These are phyloP conservation scores for Apiospora pterosperma DNA, from an alignment of 2,329 filamentous ascomycete species.

Conservation along the genomic window DNA sequence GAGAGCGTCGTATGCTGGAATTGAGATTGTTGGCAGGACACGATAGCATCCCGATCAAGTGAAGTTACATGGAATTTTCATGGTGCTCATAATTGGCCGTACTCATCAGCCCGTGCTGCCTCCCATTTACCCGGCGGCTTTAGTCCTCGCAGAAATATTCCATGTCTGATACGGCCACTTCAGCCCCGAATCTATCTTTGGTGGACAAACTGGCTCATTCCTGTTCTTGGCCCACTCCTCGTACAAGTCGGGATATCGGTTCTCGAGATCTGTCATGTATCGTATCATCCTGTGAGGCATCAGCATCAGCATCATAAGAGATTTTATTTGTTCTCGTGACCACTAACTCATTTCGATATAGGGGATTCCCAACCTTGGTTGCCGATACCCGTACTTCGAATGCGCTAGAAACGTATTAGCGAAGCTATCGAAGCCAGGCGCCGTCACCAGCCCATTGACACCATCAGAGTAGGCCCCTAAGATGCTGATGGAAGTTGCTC, in stretches of 20 bases:
- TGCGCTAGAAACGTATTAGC: background rate
- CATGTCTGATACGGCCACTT: background rate
- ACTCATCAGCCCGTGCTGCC: too few relatives aligned
- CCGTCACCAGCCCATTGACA: background rate
- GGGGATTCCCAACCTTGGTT: background rate
- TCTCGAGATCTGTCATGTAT: slow-evolving; percentile 2
- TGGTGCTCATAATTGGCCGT: too few relatives aligned
- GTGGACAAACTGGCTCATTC: background rate
- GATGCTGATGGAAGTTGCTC: background rate
- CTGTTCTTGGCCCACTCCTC: slow-evolving; percentile 7
- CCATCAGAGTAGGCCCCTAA: background rate
- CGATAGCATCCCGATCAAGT: too few relatives aligned
- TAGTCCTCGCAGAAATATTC: background rate
- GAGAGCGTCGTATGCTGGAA: background rate
- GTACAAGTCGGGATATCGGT: background rate
- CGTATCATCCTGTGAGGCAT: background rate
- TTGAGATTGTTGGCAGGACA: background rate
- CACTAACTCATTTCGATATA: background rate
- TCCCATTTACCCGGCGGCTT: too few relatives aligned
- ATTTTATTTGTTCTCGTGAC: background rate
- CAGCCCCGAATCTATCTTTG: background rate
- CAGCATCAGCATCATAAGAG: background rate
- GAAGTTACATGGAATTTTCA: too few relatives aligned
- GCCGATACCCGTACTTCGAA: background rate
- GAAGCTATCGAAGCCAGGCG: too few relatives aligned